Evolutionary conservation across 2,329 filamentous ascomycete genomes (phyloP).

Genomic region (Elsinoe ampelina): DNA sequence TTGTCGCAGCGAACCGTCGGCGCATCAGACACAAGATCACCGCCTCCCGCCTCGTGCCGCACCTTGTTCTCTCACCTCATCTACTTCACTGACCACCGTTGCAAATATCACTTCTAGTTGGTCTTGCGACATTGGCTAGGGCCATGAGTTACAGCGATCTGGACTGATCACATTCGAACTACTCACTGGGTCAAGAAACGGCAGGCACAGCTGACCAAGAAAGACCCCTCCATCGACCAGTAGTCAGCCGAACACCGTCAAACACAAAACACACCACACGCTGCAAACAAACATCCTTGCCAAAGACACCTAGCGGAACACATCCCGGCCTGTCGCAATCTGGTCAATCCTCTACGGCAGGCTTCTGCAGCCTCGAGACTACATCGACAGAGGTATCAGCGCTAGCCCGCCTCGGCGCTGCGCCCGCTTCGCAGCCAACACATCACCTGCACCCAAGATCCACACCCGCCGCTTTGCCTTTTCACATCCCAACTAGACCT

Average conservation of each 20-base stretch:
- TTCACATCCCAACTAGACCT: conserved; percentile 2
- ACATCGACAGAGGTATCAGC: conserved; percentile 9
- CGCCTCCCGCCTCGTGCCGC: conserved; percentile 11
- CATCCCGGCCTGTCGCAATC: not conserved
- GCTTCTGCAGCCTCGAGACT: not conserved
- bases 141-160: not conserved
- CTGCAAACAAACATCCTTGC: not conserved
- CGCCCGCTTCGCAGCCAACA: conserved; percentile 10
- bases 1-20: not conserved
- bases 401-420: conserved; percentile 7
- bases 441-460: not conserved
- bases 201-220: not conserved
- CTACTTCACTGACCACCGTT: not conserved
- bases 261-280: not conserved
- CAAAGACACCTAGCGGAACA: not conserved
- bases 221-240: conserved; percentile 1
- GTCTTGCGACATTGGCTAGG: conserved; percentile 1
- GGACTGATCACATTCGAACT: conserved; percentile 3
- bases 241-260: conserved; percentile 2
- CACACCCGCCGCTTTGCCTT: conserved; percentile 10
- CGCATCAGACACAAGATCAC: not conserved
- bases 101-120: not conserved
- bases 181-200: not conserved
- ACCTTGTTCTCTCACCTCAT: conserved; percentile 3
- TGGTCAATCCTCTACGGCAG: conserved; percentile 1